Conservation (phyloP, 1,284 basidiomycete genomes). For the Apiotrichum mycotoxinovorans region DNA sequence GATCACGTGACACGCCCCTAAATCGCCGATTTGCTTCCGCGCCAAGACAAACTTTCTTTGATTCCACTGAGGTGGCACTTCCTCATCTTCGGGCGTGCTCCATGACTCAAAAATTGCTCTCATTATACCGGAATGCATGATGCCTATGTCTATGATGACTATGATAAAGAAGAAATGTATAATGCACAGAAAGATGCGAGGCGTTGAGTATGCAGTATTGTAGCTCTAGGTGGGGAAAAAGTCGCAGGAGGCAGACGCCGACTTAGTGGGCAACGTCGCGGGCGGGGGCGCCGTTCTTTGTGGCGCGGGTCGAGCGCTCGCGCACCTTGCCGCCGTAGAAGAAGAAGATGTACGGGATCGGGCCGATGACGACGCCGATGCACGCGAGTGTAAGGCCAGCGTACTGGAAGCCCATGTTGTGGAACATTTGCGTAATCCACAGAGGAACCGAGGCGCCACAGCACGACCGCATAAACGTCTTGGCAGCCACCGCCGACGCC, state of each 20-base stretch:
- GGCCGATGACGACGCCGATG: slow-evolving; percentile 28
- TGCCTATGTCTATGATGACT: not conserved
- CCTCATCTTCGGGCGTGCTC: too few relatives aligned
- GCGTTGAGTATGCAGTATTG: not conserved
- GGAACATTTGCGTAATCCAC: slow-evolving; percentile 24
- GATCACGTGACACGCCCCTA: too few relatives aligned
- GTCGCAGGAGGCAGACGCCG: not conserved
- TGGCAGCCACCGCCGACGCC: slow-evolving; percentile 53
- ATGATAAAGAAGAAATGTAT: not conserved
- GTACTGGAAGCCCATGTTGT: slow-evolving; percentile 38
- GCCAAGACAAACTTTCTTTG: too few relatives aligned
- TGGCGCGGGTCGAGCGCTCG: slow-evolving; percentile 24
- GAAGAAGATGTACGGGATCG: slow-evolving; percentile 44
- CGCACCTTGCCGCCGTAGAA: slow-evolving; percentile 37
- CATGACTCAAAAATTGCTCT: too few relatives aligned
- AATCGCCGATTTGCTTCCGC: too few relatives aligned
- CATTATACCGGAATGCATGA: not conserved
- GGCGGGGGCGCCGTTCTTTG: slow-evolving; percentile 7
- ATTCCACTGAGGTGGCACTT: too few relatives aligned
- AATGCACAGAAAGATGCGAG: not conserved
- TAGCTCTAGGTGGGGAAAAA: not conserved
- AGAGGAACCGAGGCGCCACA: slow-evolving; percentile 48
- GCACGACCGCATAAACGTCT: slow-evolving; percentile 53
- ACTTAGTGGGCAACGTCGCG: not conserved
- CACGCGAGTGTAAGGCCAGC: slow-evolving; percentile 38